Evolutionary conservation across 2,329 filamentous ascomycete species (phyloP).

Genomic region (Arthroderma sp.): DNA sequence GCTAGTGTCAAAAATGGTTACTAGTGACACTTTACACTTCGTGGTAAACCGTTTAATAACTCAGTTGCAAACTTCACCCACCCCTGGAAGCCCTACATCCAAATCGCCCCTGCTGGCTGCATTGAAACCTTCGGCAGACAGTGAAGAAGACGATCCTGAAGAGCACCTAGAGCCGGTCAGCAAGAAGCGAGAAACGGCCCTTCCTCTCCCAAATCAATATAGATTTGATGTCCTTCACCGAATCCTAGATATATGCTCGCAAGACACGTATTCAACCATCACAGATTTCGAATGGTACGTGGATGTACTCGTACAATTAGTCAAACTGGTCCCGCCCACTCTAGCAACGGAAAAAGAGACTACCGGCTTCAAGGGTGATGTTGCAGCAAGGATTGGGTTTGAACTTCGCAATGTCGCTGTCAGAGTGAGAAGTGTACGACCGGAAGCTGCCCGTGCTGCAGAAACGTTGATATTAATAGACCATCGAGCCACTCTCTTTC

Average conservation of each 20-base stretch:
- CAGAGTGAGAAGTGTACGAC: constrained; percentile 71
- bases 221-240: constrained; percentile 66
- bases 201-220: constrained; percentile 73
- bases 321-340: constrained; percentile 44
- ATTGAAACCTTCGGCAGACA: constrained; percentile 39
- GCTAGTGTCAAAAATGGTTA: constrained; percentile 87
- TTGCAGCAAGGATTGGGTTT: constrained; percentile 50
- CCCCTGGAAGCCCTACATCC: constrained; percentile 36
- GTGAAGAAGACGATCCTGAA: constrained; percentile 45
- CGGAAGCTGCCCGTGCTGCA: constrained; percentile 68
- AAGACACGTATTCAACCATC: constrained; percentile 74
- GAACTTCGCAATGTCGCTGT: constrained; percentile 86
- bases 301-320: constrained; percentile 72
- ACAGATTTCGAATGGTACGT: constrained; percentile 97
- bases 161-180: constrained; percentile 42
- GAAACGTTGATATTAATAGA: constrained; percentile 55
- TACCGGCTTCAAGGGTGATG: constrained; percentile 11
- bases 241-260: constrained; percentile 79
- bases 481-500: constrained; percentile 46
- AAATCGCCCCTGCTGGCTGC: constrained; percentile 23
- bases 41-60: constrained; percentile 79
- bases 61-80: constrained; percentile 59
- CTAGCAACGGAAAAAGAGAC: constrained; percentile 11
- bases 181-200: constrained; percentile 36
- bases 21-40: constrained; percentile 65